phyloP scores from a whole-genome alignment of 2,329 filamentous ascomycete species.

The Gremmenia infestans region DNA sequence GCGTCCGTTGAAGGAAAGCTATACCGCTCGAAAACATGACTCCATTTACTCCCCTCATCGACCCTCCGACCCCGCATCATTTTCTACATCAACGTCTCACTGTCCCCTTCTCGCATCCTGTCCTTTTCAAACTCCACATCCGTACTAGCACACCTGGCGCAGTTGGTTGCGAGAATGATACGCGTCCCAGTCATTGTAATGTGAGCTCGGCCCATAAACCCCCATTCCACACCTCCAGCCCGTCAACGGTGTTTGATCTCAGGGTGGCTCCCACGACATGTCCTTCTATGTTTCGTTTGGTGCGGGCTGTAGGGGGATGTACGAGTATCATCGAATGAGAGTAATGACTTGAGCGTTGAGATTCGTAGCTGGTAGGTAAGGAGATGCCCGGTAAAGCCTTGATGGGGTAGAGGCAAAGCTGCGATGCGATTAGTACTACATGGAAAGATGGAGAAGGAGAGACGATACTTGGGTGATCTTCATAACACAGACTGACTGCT shows the following conservation, averaged over 20 bases:
- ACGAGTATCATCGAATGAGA: slow-evolving; percentile 57
- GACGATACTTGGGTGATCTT: slow-evolving; percentile 12
- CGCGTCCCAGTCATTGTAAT: slow-evolving; percentile 32
- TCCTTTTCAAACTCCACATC: slow-evolving; percentile 68
- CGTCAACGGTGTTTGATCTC: slow-evolving; percentile 38
- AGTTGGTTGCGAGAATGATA: slow-evolving; percentile 62
- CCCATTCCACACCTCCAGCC: slow-evolving; percentile 57
- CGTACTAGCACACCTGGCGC: slow-evolving; percentile 60
- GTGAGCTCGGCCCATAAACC: slow-evolving; percentile 65
- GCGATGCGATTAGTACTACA: not conserved
- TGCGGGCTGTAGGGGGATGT: slow-evolving; percentile 55
- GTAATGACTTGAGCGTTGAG: slow-evolving; percentile 55
- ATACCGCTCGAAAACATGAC: slow-evolving; percentile 68
- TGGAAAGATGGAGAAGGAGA: not conserved
- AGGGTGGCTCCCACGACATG: no score
- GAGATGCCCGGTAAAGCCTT: slow-evolving; percentile 59
- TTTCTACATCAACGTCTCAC: slow-evolving; percentile 61
- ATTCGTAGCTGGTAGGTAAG: slow-evolving; percentile 42
- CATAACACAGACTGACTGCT: not conserved
- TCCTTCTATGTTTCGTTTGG: slow-evolving; percentile 40
- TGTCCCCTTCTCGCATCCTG: slow-evolving; percentile 48
- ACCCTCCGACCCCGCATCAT: slow-evolving; percentile 67
- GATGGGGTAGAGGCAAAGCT: slow-evolving; percentile 68
- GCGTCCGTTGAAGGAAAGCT: slow-evolving; percentile 46
- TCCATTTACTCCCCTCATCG: slow-evolving; percentile 58